Base-by-base conservation (phyloP, 1,284 basidiomycete species). In the Xerocomus subilludens region DNA sequence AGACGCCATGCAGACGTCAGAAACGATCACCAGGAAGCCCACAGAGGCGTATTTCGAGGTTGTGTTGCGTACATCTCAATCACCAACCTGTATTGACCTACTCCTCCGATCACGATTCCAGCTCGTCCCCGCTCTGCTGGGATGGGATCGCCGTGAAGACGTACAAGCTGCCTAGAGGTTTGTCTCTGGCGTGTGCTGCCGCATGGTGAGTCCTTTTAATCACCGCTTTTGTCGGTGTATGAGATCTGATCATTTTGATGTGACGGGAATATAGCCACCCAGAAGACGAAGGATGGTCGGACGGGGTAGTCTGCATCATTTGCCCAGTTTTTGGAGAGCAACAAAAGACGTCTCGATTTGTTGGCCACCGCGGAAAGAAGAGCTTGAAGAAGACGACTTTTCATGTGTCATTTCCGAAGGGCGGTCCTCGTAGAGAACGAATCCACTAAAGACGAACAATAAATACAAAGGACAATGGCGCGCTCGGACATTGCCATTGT, bases 11-110 rank as follows among this genome's bases (percentile, higher is more conserved):
- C 88, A 86, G 0, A 79, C 86, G 32, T 77, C 85, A 23, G 90
- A 91, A 1, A 86, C 87, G 49, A 85, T 91, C 18, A 88, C 94
- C 13, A 93, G 93, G 8, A 94, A 94, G 80, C 93, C 93, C 1
- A 88, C 86, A 1, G 84, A 83, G 30, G 78, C 82, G 2, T 94
- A 94, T 80, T 94, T 92, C 76, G 85, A 91, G 76, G 83, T 88
- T 8, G 90, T 90, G 13, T 85, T 94, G 58, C 80, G 80, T 42
- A 86, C n/a, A 88, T 77, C 82, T 93, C 45, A 77, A 82, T 25
- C 69, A 77, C 21, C 80, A 83, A 33, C 74, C 77, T 14, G 16
- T 33, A 21, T 23, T 32, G 6, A 8, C 5, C 14, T 27, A 13
- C 33, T 18, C 42, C 6, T 49, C 23, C 4, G 36, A 36, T 11